A percentile compares a stretch with the other conserved stretches of the same genome.
These are phyloP conservation scores for Tricholoma matsutake DNA, from an alignment of 768 basidiomycete species.

Conservation along the genomic window DNA sequence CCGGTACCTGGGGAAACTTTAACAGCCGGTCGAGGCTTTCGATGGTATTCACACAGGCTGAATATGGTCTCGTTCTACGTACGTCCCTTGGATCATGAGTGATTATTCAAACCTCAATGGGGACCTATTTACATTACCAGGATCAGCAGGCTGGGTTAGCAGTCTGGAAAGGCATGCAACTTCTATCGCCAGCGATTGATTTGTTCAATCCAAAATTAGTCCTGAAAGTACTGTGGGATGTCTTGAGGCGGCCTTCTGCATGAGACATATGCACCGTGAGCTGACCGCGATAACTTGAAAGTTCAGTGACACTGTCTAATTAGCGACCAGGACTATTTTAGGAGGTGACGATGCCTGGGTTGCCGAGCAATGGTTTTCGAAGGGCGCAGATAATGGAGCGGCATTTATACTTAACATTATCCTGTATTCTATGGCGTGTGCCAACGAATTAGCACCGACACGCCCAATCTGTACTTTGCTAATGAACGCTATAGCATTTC, in stretches of 20 bases:
- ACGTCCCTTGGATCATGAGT: background rate
- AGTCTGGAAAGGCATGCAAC: background rate
- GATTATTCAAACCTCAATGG: background rate
- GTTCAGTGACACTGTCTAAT: no score
- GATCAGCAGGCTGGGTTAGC: background rate
- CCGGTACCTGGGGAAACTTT: background rate
- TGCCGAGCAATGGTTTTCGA: no score
- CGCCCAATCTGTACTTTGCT: no score
- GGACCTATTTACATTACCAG: background rate
- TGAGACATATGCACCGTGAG: no score
- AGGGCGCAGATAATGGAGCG: no score
- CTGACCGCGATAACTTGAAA: no score
- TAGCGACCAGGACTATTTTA: no score
- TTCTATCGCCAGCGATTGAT: background rate
- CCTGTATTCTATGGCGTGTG: no score
- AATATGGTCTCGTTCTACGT: background rate
- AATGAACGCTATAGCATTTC: no score
- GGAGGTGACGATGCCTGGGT: no score
- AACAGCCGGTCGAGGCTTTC: background rate
- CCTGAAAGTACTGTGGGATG: background rate
- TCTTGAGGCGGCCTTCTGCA: background rate
- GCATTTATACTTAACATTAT: no score
- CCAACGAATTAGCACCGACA: no score
- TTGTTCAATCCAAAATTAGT: background rate
- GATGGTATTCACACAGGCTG: background rate